phyloP scores from a whole-genome alignment of 108 stramenopile genomes.

The Skeletonema menzelii region DNA sequence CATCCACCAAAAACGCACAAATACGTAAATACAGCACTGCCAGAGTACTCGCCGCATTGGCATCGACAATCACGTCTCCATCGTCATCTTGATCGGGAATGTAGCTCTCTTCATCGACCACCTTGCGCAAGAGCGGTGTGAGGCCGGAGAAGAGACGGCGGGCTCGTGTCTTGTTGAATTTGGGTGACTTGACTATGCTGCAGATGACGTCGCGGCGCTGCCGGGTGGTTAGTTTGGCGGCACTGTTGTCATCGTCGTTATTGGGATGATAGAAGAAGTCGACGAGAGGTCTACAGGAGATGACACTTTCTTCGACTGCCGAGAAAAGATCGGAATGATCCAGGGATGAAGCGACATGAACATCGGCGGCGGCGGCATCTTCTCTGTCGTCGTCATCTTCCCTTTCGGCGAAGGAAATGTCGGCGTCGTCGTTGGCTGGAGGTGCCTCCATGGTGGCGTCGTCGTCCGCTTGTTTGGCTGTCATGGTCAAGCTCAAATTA shows the following conservation, averaged over 20 bases:
- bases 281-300: slow-evolving; percentile 11
- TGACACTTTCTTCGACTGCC: slow-evolving; percentile 7
- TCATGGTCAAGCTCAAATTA: no score
- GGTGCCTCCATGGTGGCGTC: neutral
- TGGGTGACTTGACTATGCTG: slow-evolving; percentile 11
- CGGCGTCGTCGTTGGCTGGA: neutral
- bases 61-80: slow-evolving; percentile 1
- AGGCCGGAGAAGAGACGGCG: slow-evolving; percentile 30
- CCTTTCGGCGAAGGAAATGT: neutral
- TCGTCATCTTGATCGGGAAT: slow-evolving; percentile 3
- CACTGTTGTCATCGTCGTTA: neutral
- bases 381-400: neutral
- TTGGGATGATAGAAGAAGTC: slow-evolving; percentile 2
- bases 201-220: slow-evolving; percentile 12
- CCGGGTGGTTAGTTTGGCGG: neutral
- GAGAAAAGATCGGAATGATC: neutral
- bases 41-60: slow-evolving; percentile 33
- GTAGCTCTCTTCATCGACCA: slow-evolving; percentile 29
- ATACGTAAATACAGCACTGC: slow-evolving; percentile 50
- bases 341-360: neutral
- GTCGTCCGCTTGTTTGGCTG: neutral
- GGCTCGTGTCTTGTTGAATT: slow-evolving; percentile 25
- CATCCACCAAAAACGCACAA: slow-evolving; percentile 46
- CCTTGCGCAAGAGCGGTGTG: neutral
- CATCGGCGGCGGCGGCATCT: neutral